Base-by-base conservation (phyloP, 2,329 filamentous ascomycete species). In the Colletotrichum musicola region DNA sequence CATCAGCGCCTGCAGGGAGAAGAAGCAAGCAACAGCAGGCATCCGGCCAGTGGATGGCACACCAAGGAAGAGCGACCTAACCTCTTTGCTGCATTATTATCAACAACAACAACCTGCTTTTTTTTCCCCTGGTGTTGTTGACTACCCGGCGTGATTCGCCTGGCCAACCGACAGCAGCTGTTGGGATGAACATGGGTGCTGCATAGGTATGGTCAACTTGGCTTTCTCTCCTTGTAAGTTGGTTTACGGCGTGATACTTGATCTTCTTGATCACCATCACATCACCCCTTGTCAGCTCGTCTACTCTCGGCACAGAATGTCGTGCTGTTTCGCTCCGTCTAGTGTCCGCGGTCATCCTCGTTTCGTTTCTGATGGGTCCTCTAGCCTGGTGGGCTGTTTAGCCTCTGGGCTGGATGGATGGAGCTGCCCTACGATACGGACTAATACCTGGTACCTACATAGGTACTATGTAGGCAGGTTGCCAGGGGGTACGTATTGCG, bases 131-230 rank as follows among this genome's bases (percentile, higher is more conserved):
- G 22, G 4, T 61, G 55, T 68, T 65, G 62, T 69, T 64, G 53
- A 64, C 42, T 50, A 54, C 14, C 46, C 50, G 38, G 49, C 30
- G 20, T 38, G n/a, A 46, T 61, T 69, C 62, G 62, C 62, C 66
- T 49, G 66, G 66, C 66, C 66, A 69, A 69, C 66, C 65, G 42
- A 35, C 46, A 44, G 40, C 47, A 56, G 62, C 66, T 61, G 30
- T 35, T 35, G 30, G 30, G 56, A 55, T 55, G 20, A 60, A 13
- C 66, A 69, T 61, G 66, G 66, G 62, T 66, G 25, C 13, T 46
- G 49, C 55, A 56, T 25, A 25, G 22, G 22, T 4, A 25, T 25
- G 22, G 22, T 25, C 22, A 25, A 25, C 22, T 42, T 61, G 30
- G 42, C 27, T 44, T 49, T 60, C 10, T 10, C 30, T 35, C 30